A percentile compares a stretch with the other conserved stretches of the same genome.
These are phyloP conservation scores for Solanum megistacrolobum DNA, from an alignment of 257 asterid species.

Conservation along the genomic window DNA sequence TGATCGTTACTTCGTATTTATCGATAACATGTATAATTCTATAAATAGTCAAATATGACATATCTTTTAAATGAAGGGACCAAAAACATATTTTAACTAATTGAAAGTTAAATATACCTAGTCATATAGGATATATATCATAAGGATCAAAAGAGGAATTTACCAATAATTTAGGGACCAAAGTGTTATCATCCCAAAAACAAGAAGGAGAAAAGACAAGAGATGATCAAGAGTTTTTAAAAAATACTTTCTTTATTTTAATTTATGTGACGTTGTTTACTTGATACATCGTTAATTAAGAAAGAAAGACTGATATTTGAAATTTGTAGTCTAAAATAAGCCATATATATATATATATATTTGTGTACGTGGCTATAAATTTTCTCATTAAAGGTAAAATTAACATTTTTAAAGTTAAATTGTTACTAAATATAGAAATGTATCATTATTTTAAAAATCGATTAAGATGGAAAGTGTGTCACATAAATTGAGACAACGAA, in stretches of 20 bases:
- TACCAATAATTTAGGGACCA: background rate
- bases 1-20: background rate
- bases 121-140: background rate
- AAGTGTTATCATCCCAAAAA: background rate
- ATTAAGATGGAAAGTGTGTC: too few relatives aligned
- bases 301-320: background rate
- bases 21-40: background rate
- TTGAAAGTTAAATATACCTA: background rate
- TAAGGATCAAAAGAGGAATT: background rate
- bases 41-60: background rate
- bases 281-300: too few relatives aligned
- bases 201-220: background rate
- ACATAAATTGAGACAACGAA: rapidly evolving
- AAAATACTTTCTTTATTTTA: rapidly evolving
- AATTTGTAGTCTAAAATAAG: too few relatives aligned
- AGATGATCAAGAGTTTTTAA: background rate
- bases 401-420: background rate
- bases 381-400: too few relatives aligned
- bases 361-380: too few relatives aligned
- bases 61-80: background rate
- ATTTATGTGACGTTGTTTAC: background rate
- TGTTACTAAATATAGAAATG: too few relatives aligned
- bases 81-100: background rate
- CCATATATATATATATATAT: too few relatives aligned
- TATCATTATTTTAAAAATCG: too few relatives aligned